Percentiles rank a stretch among this genome's conserved stretches.
Evolutionary conservation across 2,329 filamentous ascomycete genomes (phyloP).

Genomic region (Coniochaeta prunicola): DNA sequence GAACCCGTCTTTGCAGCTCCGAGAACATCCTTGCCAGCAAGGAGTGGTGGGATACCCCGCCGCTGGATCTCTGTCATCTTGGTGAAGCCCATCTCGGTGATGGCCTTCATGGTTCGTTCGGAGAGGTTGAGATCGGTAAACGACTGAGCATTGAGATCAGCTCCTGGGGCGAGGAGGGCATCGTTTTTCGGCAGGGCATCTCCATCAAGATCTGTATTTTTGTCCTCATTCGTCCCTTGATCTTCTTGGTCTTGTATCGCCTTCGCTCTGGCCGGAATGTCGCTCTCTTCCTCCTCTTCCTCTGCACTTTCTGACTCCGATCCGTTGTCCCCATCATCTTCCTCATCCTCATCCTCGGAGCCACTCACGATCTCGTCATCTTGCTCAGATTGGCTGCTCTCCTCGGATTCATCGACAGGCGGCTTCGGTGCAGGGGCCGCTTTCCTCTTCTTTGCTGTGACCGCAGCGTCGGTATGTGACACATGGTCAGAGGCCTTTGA

Average conservation of each 20-base stretch:
- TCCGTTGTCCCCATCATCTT: conserved; percentile 2
- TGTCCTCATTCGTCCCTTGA: conserved; percentile 17
- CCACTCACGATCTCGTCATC: conserved; percentile 6
- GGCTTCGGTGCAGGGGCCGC: conserved; percentile 5
- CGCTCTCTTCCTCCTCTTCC: neutral
- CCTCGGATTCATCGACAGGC: conserved; percentile 5
- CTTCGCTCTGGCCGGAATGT: conserved; percentile 6
- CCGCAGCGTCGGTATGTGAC: conserved; percentile 3
- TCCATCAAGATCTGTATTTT: conserved; percentile 22
- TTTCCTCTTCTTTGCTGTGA: conserved; percentile 9
- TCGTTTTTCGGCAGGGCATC: conserved; percentile 30
- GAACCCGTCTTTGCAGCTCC: conserved; percentile 95
- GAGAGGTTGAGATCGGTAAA: conserved; percentile 82
- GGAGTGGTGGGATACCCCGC: conserved; percentile 75
- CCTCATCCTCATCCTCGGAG: conserved; percentile 8
- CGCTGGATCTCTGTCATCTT: conserved; percentile 95
- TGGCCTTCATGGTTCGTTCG: conserved; percentile 81
- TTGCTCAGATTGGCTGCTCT: conserved; percentile 3
- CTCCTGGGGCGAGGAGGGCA: conserved; percentile 49
- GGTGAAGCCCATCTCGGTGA: conserved; percentile 85
- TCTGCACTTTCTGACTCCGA: neutral
- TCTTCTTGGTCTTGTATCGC: conserved; percentile 7
- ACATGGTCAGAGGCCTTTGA: conserved; percentile 10
- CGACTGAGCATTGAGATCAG: conserved; percentile 55
- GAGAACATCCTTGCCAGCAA: conserved; percentile 86